Percentiles rank a stretch among this genome's conserved stretches.
Evolutionary conservation across 345 rosid species (phyloP).

Genomic region (Diplotaxis tenuifolia): DNA sequence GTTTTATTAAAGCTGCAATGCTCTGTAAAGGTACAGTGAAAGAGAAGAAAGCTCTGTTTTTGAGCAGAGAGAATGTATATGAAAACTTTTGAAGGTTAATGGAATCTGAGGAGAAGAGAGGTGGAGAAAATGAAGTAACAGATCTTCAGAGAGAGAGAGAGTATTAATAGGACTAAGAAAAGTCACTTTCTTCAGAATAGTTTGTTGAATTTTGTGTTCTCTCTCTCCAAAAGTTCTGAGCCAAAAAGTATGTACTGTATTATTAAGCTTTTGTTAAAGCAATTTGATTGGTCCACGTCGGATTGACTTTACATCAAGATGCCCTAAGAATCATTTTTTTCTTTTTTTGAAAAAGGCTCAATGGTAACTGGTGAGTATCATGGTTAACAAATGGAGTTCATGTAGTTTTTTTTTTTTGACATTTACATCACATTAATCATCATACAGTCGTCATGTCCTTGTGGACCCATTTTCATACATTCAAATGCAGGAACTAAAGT

Average conservation of each 20-base stretch:
- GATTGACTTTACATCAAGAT: slow-evolving; percentile 18
- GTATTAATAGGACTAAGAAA: slow-evolving; percentile 34
- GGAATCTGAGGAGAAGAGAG: slow-evolving; percentile 29
- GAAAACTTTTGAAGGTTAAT: slow-evolving; percentile 20
- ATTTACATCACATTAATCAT: slow-evolving; percentile 31
- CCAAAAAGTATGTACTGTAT: background rate
- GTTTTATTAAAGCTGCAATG: slow-evolving; percentile 26
- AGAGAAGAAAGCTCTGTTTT: slow-evolving; percentile 20
- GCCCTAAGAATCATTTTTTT: background rate
- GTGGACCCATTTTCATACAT: slow-evolving; percentile 20
- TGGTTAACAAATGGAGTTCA: slow-evolving; percentile 20
- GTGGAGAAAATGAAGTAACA: slow-evolving; percentile 33
- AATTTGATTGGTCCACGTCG: slow-evolving; percentile 27
- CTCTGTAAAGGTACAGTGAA: slow-evolving; percentile 6
- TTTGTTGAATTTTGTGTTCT: slow-evolving; percentile 26
- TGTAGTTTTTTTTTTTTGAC: slow-evolving; percentile 5
- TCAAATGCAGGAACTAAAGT: slow-evolving; percentile 16
- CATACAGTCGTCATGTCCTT: slow-evolving; percentile 34
- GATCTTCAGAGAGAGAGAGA: slow-evolving; percentile 18
- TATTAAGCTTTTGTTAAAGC: background rate
- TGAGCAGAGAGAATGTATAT: slow-evolving; percentile 11
- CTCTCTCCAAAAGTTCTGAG: background rate
- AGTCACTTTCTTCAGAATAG: slow-evolving; percentile 27
- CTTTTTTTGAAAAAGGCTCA: too few species aligned
- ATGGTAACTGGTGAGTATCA: background rate